Conservation (phyloP, 2,329 filamentous ascomycete species). For the Colletotrichum lupini region DNA sequence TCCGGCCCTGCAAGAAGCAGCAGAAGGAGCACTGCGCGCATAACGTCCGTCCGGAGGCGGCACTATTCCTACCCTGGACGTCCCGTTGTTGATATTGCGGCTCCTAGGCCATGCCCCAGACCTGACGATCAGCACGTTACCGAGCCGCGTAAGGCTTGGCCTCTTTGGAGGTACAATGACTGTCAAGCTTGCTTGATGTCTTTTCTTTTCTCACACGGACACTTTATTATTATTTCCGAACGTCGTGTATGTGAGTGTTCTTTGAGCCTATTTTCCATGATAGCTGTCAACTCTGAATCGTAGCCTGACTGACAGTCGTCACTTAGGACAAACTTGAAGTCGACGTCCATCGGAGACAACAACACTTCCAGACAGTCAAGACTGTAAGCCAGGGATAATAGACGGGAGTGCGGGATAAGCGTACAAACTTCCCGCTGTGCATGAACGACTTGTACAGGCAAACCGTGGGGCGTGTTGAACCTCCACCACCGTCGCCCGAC, state of each 20-base stretch:
- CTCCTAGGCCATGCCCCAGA: background rate
- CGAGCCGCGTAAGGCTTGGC: background rate
- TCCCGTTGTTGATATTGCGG: background rate
- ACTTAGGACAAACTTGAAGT: background rate
- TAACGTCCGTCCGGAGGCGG: constrained; percentile 1
- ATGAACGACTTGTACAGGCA: background rate
- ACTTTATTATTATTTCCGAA: background rate
- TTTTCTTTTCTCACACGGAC: background rate
- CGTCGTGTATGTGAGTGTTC: background rate
- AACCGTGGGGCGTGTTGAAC: background rate
- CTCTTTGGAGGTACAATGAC: background rate
- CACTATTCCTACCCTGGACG: background rate
- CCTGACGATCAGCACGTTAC: background rate
- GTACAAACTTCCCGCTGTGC: background rate
- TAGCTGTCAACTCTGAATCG: background rate
- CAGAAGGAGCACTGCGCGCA: background rate
- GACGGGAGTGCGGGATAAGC: background rate
- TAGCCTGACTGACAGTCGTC: too few relatives aligned
- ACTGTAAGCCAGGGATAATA: background rate
- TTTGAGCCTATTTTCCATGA: background rate
- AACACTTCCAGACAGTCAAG: background rate
- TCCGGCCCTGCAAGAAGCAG: background rate
- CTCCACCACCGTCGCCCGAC: background rate
- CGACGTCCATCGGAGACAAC: background rate
- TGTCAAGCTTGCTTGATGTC: background rate